These are phyloP conservation scores for Colletotrichum sp. DNA, from an alignment of 2,329 filamentous ascomycete genomes.

Conservation along the genomic window DNA sequence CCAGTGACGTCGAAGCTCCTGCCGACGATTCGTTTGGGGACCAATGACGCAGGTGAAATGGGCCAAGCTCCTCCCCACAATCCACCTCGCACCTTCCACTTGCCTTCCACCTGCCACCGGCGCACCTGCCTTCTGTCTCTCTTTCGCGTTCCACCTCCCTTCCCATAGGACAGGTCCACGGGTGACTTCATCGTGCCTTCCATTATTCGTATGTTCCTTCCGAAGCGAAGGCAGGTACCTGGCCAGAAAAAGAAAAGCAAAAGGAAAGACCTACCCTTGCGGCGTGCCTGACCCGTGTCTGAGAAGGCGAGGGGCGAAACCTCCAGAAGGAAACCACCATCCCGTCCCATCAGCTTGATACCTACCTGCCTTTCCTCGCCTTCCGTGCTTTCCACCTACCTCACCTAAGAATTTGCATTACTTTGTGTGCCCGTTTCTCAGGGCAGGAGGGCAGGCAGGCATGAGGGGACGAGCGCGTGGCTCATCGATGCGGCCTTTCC, in stretches of 20 bases:
- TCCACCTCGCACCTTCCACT: not conserved
- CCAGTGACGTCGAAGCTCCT: conserved; percentile 1
- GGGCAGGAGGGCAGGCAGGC: not conserved
- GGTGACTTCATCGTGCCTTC: not conserved
- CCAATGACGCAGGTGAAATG: conserved; percentile 2
- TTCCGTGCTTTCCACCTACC: not conserved
- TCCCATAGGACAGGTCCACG: not conserved
- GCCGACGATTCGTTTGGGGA: not conserved
- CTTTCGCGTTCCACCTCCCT: not conserved
- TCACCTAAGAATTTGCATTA: not conserved
- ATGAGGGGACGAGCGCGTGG: not conserved
- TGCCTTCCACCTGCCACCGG: not conserved
- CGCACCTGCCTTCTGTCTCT: not conserved
- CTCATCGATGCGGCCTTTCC: not conserved
- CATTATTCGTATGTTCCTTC: not conserved
- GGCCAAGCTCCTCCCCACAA: not conserved
- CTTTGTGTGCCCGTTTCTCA: not conserved
- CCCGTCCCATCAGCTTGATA: not conserved
- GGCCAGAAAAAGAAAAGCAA: not conserved
- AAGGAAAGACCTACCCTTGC: not conserved
- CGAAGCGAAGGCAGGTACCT: not conserved
- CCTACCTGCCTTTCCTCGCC: not conserved
- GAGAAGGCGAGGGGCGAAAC: not conserved
- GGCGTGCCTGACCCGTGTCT: not conserved
- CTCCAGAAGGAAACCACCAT: not conserved